These are phyloP conservation scores for Fraxinus greggii DNA, from an alignment of 305 asterid genomes.

Conservation along the genomic window DNA sequence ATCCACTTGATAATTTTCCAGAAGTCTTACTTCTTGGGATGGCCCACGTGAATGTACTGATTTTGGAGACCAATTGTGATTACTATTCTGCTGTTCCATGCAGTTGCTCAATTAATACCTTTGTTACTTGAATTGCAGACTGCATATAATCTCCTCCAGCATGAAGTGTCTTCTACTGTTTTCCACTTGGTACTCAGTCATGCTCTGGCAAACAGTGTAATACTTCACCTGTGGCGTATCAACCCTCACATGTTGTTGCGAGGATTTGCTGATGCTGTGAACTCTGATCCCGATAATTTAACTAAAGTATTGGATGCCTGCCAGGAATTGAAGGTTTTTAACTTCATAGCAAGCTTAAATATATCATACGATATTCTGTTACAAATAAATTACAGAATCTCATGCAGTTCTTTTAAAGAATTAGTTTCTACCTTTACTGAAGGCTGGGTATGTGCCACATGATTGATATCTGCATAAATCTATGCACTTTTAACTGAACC, in stretches of 20 bases:
- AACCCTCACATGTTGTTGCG: constrained; percentile 68
- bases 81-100: constrained; percentile 11
- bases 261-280: constrained; percentile 69
- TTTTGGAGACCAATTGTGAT: constrained; percentile 17
- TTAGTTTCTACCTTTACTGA: background rate
- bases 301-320: constrained; percentile 69
- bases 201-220: constrained; percentile 43
- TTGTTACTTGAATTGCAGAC: constrained; percentile 58
- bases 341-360: constrained; percentile 20
- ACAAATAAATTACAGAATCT: background rate
- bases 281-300: constrained; percentile 58
- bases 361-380: background rate
- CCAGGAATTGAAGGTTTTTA: constrained; percentile 79
- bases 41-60: constrained; percentile 76
- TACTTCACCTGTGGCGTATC: constrained; percentile 67
- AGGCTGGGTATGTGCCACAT: background rate
- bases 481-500: background rate
- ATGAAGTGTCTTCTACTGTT: constrained; percentile 73
- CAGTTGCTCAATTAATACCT: constrained; percentile 19
- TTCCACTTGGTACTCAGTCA: constrained; percentile 57
- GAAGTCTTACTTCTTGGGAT: constrained; percentile 88
- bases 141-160: constrained; percentile 81
- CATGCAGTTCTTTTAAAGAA: background rate
- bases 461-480: background rate
- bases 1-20: constrained; percentile 80